Conservation (phyloP, 192 early-diverging fungal genomes). For the Chytriomyces sp. region DNA sequence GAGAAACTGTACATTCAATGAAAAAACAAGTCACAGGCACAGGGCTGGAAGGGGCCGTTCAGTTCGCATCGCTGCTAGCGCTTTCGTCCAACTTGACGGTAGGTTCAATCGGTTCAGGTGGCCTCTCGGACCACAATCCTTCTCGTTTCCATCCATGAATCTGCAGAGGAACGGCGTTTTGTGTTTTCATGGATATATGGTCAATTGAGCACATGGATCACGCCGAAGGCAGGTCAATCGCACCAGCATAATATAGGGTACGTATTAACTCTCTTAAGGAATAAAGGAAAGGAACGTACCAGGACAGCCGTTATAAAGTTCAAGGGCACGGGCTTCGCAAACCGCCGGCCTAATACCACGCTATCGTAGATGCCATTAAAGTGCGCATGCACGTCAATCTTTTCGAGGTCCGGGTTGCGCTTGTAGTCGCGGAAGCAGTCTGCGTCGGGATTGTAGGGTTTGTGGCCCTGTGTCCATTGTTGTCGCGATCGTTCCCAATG, state of each 20-base stretch:
- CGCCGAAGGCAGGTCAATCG: not conserved
- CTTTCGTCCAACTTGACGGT: no score
- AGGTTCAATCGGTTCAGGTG: conserved; percentile 15
- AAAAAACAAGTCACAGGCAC: no score
- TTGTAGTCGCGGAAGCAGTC: conserved; percentile 31
- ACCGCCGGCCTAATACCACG: conserved; percentile 49
- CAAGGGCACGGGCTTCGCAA: conserved; percentile 48
- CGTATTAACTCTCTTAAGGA: not conserved
- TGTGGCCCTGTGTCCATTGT: conserved; percentile 42
- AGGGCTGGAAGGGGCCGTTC: no score
- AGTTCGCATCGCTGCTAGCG: no score
- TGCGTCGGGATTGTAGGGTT: conserved; percentile 38
- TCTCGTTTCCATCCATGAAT: conserved; percentile 53
- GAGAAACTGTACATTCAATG: no score
- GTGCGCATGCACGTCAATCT: conserved; percentile 41
- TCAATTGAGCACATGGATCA: not conserved
- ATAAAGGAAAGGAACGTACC: conserved; percentile 18
- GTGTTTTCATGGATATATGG: no score
- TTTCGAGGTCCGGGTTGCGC: conserved; percentile 32
- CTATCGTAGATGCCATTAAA: conserved; percentile 49
- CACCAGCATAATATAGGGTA: not conserved
- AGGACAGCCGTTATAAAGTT: conserved; percentile 49
- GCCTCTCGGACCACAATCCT: conserved; percentile 39
- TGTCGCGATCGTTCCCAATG: conserved; percentile 39
- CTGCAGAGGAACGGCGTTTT: conserved; percentile 6